A percentile compares a stretch with the other conserved stretches of the same genome.
phyloP scores from a whole-genome alignment of 768 basidiomycete species.

The Naganishia vishniacii region DNA sequence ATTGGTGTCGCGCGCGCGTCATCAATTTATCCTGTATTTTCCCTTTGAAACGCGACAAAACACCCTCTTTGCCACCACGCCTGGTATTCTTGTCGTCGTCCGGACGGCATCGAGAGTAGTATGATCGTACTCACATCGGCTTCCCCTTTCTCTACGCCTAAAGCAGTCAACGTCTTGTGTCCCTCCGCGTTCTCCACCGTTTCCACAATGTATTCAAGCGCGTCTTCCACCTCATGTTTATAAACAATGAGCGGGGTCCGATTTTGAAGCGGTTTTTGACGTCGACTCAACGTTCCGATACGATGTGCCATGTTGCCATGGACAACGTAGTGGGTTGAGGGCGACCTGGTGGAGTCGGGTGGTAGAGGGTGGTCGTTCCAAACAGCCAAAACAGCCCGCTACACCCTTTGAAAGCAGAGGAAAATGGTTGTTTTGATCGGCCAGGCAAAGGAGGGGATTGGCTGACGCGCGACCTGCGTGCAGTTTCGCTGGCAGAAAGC shows the following conservation, averaged over 20 bases:
- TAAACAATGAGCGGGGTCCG: slow-evolving; percentile 22
- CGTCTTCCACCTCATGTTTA: slow-evolving; percentile 24
- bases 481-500: background rate
- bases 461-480: slow-evolving; percentile 1
- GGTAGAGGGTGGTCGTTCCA: slow-evolving; percentile 3
- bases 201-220: slow-evolving; percentile 23
- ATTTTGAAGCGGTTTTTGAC: slow-evolving; percentile 23
- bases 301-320: slow-evolving; percentile 22
- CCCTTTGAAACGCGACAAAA: slow-evolving; percentile 44
- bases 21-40: slow-evolving; percentile 33
- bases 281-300: slow-evolving; percentile 22
- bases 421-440: slow-evolving; percentile 20
- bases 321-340: slow-evolving; percentile 23
- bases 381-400: background rate
- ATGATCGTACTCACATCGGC: slow-evolving; percentile 69
- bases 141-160: slow-evolving; percentile 86
- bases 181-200: slow-evolving; percentile 70
- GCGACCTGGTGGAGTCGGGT: slow-evolving; percentile 13
- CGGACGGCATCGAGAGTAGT: slow-evolving; percentile 20
- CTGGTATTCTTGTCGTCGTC: slow-evolving; percentile 23
- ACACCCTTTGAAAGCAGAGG: background rate
- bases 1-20: slow-evolving; percentile 23
- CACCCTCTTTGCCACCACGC: slow-evolving; percentile 40
- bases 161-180: slow-evolving; percentile 70
- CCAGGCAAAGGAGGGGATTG: slow-evolving; percentile 6